These are phyloP conservation scores for Pachysolen tannophilus DNA, from an alignment of 805 yeast species.

Conservation along the genomic window DNA sequence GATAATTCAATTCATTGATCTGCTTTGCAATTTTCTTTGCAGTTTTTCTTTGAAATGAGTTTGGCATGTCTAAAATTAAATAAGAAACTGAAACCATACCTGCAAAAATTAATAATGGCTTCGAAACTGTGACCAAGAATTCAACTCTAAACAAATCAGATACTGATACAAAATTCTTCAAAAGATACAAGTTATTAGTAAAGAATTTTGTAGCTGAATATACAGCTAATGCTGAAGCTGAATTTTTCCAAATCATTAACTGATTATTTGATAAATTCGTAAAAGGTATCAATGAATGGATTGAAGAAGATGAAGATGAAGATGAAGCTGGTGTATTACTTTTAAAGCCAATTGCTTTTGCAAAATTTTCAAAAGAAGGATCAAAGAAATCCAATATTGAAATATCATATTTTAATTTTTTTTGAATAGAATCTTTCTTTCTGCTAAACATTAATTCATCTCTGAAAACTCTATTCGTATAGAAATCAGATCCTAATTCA, in stretches of 20 bases:
- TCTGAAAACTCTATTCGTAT: conserved; percentile 55
- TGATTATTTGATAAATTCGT: conserved; percentile 19
- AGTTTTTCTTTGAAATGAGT: conserved; percentile 79
- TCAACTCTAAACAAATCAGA: conserved; percentile 28
- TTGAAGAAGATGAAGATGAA: conserved; percentile 13
- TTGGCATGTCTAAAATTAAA: conserved; percentile 73
- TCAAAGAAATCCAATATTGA: conserved; percentile 73
- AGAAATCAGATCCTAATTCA: conserved; percentile 55
- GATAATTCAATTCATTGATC: conserved; percentile 63
- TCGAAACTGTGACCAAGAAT: conserved; percentile 36
- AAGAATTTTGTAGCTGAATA: conserved; percentile 11
- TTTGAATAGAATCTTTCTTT: conserved; percentile 51
- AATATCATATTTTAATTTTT: conserved; percentile 51
- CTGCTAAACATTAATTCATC: conserved; percentile 80
- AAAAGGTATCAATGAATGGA: conserved; percentile 20
- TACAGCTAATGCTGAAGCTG: conserved; percentile 20
- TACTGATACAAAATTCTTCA: conserved; percentile 27
- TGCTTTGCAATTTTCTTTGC: conserved; percentile 62
- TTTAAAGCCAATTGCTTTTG: conserved; percentile 36
- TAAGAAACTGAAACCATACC: conserved; percentile 51
- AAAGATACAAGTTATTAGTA: too few species aligned
- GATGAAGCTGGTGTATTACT: conserved; percentile 16
- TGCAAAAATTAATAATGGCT: conserved; percentile 45
- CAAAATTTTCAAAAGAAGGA: conserved; percentile 57
- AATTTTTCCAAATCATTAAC: conserved; percentile 20